Conservation (phyloP, 2,329 filamentous ascomycete genomes). For the Ceratocystis harringtonii region DNA sequence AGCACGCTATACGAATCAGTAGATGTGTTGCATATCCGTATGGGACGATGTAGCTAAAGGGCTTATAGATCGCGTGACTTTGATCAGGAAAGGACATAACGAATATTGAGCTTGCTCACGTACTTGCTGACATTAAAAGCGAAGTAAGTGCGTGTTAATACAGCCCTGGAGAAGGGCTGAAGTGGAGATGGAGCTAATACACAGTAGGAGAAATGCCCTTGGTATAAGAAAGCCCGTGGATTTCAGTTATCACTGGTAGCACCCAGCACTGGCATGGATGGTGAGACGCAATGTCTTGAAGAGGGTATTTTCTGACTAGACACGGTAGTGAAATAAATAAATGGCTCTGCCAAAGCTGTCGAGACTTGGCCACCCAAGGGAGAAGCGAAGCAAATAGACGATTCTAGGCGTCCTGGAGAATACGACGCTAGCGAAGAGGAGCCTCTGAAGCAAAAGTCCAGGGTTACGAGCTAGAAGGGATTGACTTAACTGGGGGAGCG, state of each 20-base stretch:
- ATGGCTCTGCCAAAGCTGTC: background rate
- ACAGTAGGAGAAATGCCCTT: background rate
- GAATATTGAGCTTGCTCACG: background rate
- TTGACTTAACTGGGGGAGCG: background rate
- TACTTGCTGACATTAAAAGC: background rate
- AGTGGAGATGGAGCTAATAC: background rate
- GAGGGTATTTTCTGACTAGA: background rate
- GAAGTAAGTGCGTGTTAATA: no score
- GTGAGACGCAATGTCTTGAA: background rate
- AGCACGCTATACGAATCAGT: no score
- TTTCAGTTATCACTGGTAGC: background rate
- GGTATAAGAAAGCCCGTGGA: background rate
- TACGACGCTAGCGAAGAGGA: background rate
- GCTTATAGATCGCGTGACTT: background rate
- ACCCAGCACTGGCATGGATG: background rate
- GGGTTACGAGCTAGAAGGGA: background rate
- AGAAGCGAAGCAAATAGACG: background rate
- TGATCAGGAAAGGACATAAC: background rate
- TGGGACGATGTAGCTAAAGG: background rate
- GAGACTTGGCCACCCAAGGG: background rate
- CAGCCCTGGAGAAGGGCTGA: background rate
- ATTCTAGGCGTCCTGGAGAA: background rate
- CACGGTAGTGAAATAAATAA: no score
- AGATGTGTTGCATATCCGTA: no score
- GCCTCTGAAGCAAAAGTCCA: background rate